Percentiles rank a stretch among this genome's conserved stretches.
phyloP scores from a whole-genome alignment of 495 filamentous ascomycete genomes.

The Cairneyella variabilis region DNA sequence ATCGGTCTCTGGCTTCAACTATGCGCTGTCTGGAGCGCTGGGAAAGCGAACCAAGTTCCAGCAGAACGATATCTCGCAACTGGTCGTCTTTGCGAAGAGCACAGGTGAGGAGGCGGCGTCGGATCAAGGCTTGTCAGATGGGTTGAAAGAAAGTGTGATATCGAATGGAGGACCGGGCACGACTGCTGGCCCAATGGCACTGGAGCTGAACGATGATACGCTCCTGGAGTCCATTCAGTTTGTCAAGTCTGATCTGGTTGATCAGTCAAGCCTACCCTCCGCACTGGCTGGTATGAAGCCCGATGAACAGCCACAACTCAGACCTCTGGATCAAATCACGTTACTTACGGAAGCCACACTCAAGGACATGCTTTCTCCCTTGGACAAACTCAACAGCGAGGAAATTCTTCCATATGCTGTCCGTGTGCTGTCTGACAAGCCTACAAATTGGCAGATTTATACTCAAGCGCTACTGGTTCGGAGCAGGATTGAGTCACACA shows the following conservation, averaged over 20 bases:
- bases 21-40: conserved; percentile 77
- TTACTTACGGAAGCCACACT: conserved; percentile 82
- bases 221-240: conserved; percentile 85
- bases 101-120: conserved; percentile 21
- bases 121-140: background rate
- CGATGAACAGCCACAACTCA: conserved; percentile 74
- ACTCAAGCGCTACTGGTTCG: conserved; percentile 86
- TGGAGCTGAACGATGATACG: conserved; percentile 89
- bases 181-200: conserved; percentile 49
- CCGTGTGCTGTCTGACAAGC: conserved; percentile 81
- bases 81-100: conserved; percentile 88
- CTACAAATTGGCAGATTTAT: conserved; percentile 97
- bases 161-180: background rate
- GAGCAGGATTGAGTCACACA: conserved; percentile 82
- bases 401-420: conserved; percentile 89
- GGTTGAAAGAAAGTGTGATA: background rate
- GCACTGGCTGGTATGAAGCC: conserved; percentile 62
- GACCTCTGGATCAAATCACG: conserved; percentile 79
- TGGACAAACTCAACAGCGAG: conserved; percentile 82
- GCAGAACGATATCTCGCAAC: conserved; percentile 80
- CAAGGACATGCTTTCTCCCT: conserved; percentile 76
- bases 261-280: conserved; percentile 52
- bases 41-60: conserved; percentile 95
- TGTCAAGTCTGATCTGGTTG: conserved; percentile 41
- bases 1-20: conserved; percentile 62